Percentiles rank a stretch among this genome's conserved stretches.
Conservation (phyloP, 352 stramenopile genomes). For the Phytophthora aleatoria region DNA sequence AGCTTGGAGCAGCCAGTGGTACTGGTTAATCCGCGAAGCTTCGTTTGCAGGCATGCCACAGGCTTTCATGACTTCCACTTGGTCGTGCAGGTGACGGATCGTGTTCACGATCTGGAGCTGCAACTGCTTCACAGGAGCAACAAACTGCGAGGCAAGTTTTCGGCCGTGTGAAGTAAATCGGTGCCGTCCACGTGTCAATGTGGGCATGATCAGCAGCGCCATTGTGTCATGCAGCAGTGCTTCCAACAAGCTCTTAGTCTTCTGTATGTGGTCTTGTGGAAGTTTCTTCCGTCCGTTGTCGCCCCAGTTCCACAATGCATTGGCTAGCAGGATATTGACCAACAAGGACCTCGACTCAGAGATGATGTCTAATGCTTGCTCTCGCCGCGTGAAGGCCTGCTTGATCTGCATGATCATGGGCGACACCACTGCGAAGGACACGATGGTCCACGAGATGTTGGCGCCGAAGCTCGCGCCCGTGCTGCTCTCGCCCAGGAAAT, state of each 20-base stretch:
- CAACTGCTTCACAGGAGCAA: conserved; percentile 44
- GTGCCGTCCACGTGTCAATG: conserved; percentile 71
- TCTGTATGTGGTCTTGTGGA: conserved; percentile 48
- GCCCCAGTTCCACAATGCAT: conserved; percentile 85
- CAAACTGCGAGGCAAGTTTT: conserved; percentile 50
- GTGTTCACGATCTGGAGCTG: conserved; percentile 63
- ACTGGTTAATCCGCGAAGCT: conserved; percentile 89
- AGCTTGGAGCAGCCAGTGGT: conserved; percentile 85
- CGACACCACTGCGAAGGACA: conserved; percentile 81
- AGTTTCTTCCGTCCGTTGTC: conserved; percentile 64
- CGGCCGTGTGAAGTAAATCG: conserved; percentile 61
- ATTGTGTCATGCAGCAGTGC: conserved; percentile 50
- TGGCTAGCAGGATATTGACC: conserved; percentile 74
- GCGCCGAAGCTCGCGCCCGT: conserved; percentile 56
- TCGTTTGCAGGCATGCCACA: conserved; percentile 80
- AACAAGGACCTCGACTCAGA: conserved; percentile 75
- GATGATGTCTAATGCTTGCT: conserved; percentile 71
- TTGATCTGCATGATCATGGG: conserved; percentile 91
- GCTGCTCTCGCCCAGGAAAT: conserved; percentile 54
- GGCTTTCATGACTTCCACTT: conserved; percentile 81
- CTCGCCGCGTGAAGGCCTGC: conserved; percentile 76
- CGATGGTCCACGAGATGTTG: conserved; percentile 88
- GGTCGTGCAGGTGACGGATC: conserved; percentile 66
- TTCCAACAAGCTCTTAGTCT: conserved; percentile 65
- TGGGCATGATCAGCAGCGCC: conserved; percentile 67